phyloP scores from a whole-genome alignment of 1,139 yeast genomes.

The Candida glucosophila region DNA sequence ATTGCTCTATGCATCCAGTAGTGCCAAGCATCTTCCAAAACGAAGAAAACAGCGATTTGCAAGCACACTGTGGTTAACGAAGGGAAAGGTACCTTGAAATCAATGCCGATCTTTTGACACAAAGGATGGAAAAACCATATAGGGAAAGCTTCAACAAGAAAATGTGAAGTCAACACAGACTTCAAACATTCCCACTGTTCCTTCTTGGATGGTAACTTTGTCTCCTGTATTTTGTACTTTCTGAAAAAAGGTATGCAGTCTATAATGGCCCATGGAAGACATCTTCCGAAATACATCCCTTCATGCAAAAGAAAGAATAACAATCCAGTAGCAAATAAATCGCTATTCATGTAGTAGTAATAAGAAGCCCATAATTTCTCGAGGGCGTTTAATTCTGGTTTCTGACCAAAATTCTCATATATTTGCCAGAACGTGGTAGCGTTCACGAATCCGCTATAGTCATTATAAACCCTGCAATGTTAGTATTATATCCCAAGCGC shows the following conservation, averaged over 20 bases:
- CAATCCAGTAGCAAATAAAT: constrained; percentile 38
- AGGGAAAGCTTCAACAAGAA: constrained; percentile 38
- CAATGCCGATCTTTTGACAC: constrained; percentile 30
- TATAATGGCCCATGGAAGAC: constrained; percentile 38
- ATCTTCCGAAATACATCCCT: constrained; percentile 35
- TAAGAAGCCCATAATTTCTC: constrained; percentile 38
- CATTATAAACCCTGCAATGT: constrained; percentile 25
- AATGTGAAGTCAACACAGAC: constrained; percentile 34
- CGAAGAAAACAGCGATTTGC: constrained; percentile 32
- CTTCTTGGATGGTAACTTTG: constrained; percentile 29
- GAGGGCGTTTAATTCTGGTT: constrained; percentile 16
- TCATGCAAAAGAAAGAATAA: constrained; percentile 36
- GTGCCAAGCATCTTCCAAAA: constrained; percentile 41
- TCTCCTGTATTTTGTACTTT: constrained; percentile 35
- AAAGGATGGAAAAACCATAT: constrained; percentile 43
- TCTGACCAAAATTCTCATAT: constrained; percentile 26
- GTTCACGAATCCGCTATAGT: constrained; percentile 32
- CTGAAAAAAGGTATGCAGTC: constrained; percentile 35
- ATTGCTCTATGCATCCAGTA: constrained; percentile 39
- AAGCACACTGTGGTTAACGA: constrained; percentile 16
- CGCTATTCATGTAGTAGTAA: constrained; percentile 34
- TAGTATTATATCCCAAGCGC: too few relatives aligned
- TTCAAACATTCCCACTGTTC: constrained; percentile 45
- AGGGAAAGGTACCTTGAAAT: constrained; percentile 34
- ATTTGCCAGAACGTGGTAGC: constrained; percentile 29